These are phyloP conservation scores for Saturnispora saitoi DNA, from an alignment of 805 yeast species.

Conservation along the genomic window DNA sequence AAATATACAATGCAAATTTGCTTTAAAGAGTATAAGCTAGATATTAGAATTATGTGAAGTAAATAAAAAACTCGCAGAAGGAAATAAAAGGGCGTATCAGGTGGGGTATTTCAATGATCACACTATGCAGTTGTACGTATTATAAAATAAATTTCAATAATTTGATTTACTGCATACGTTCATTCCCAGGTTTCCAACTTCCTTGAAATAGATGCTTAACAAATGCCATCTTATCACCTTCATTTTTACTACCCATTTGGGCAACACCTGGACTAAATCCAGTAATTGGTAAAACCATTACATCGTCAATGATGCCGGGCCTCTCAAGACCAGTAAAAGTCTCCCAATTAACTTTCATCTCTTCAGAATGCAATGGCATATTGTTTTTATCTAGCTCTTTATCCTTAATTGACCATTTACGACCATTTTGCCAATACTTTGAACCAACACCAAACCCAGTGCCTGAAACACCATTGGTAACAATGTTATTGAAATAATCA, in stretches of 20 bases:
- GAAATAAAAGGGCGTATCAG: too few species aligned
- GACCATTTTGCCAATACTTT: conserved; percentile 18
- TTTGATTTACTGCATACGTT: conserved; percentile 9
- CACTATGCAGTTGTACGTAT: too few species aligned
- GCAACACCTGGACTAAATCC: conserved; percentile 61
- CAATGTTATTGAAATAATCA: conserved; percentile 62
- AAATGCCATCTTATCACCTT: conserved; percentile 41
- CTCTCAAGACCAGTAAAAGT: conserved; percentile 49
- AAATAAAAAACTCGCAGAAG: too few species aligned
- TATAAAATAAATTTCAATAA: background rate
- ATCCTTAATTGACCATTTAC: conserved; percentile 17
- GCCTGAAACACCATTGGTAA: conserved; percentile 26
- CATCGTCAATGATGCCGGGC: conserved; percentile 57
- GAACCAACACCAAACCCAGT: conserved; percentile 31
- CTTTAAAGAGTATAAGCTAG: too few species aligned
- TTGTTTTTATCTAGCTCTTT: conserved; percentile 18
- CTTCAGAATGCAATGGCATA: conserved; percentile 19
- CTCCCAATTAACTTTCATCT: conserved; percentile 45
- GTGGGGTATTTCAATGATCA: too few species aligned
- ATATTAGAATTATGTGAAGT: too few species aligned
- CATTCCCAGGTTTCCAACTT: conserved; percentile 44
- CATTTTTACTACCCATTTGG: conserved; percentile 52
- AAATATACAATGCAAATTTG: too few species aligned
- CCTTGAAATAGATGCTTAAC: conserved; percentile 60
- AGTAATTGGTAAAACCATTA: conserved; percentile 64